A percentile compares a stretch with the other conserved stretches of the same genome.
Conservation (phyloP, 306 rosid species). For the Cicer cuneatum region DNA sequence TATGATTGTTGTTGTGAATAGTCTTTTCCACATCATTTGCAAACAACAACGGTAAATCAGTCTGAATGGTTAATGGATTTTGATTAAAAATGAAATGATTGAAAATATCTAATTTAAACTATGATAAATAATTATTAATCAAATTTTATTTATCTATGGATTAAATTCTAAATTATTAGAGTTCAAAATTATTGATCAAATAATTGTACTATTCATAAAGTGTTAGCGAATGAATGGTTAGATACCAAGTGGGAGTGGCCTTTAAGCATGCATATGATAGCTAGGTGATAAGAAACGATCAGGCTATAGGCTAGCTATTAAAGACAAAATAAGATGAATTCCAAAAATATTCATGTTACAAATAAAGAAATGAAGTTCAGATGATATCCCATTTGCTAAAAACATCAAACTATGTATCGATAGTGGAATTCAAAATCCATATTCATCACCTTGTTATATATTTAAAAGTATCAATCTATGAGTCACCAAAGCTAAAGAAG, state of each 20-base stretch:
- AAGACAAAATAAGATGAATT: slow-evolving; percentile 33
- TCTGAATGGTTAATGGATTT: too few relatives aligned
- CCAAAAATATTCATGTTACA: slow-evolving; percentile 8
- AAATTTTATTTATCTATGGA: too few relatives aligned
- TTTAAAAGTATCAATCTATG: slow-evolving; percentile 32
- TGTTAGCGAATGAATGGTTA: not conserved
- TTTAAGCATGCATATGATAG: slow-evolving; percentile 27
- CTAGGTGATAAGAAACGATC: slow-evolving; percentile 48
- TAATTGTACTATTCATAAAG: too few relatives aligned
- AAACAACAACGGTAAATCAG: too few relatives aligned
- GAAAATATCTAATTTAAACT: too few relatives aligned
- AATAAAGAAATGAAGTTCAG: slow-evolving; percentile 34
- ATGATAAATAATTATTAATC: too few relatives aligned
- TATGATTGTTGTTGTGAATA: not conserved
- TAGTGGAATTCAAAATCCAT: slow-evolving; percentile 41
- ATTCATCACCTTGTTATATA: slow-evolving; percentile 18
- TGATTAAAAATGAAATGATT: too few relatives aligned
- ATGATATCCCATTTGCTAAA: slow-evolving; percentile 30
- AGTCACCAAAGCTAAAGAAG: slow-evolving; percentile 37
- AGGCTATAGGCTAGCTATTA: slow-evolving; percentile 34
- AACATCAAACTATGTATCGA: slow-evolving; percentile 24
- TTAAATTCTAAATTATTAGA: too few relatives aligned
- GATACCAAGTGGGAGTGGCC: slow-evolving; percentile 25
- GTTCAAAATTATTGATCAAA: too few relatives aligned
- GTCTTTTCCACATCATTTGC: too few relatives aligned